phyloP scores from a whole-genome alignment of 2,329 filamentous ascomycete genomes.

The Tolypocladium cylindrosporum region DNA sequence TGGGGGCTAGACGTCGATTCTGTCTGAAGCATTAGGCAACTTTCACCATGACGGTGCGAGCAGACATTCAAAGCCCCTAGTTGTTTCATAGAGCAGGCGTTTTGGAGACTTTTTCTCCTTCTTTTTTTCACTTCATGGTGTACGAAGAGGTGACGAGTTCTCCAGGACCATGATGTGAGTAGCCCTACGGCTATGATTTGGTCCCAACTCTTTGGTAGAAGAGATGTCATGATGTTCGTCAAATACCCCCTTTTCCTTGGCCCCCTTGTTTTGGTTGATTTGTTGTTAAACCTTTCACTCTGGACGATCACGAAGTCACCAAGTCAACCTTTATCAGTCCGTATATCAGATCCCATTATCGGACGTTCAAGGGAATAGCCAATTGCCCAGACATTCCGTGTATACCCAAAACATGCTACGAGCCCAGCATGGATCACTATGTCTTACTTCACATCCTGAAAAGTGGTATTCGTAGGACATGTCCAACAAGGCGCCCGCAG shows the following conservation, averaged over 20 bases:
- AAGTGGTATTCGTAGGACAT: neutral
- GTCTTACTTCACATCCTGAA: neutral
- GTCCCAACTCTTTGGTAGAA: neutral
- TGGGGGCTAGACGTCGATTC: constrained; percentile 13
- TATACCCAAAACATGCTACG: neutral
- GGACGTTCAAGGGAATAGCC: neutral
- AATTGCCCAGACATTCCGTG: neutral
- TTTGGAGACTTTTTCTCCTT: neutral
- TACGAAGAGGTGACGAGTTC: neutral
- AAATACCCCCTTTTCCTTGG: neutral
- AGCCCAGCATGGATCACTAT: neutral
- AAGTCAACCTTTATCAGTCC: neutral
- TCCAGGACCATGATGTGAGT: neutral
- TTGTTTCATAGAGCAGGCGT: neutral
- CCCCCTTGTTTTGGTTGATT: neutral
- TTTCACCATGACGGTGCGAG: neutral
- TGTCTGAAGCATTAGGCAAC: neutral
- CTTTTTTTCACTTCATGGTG: neutral
- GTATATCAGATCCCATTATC: neutral
- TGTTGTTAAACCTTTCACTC: neutral
- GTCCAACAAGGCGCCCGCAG: neutral
- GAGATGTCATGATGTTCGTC: neutral
- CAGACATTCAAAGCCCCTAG: neutral
- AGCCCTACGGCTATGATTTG: neutral
- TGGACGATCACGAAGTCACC: neutral